These are phyloP conservation scores for Calendula officinalis DNA, from an alignment of 129 eudicot genomes.

Conservation along the genomic window DNA sequence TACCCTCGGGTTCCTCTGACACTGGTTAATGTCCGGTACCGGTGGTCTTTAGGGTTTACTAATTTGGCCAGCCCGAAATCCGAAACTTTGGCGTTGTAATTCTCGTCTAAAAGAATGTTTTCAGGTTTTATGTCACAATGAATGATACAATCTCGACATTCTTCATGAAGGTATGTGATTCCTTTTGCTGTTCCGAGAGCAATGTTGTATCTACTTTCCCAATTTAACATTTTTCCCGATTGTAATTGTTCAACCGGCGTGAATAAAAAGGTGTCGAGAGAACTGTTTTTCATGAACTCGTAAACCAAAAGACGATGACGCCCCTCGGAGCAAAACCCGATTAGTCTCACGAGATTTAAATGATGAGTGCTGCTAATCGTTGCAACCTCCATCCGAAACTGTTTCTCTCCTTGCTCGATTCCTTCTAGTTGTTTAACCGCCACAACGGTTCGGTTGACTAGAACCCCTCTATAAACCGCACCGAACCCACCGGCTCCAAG, in stretches of 20 bases:
- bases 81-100: conserved; percentile 64
- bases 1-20: conserved; percentile 94
- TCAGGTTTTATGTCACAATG: conserved; percentile 94
- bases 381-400: conserved; percentile 94
- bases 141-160: conserved; percentile 86
- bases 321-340: conserved; percentile 92
- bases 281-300: conserved; percentile 90
- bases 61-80: conserved; percentile 89
- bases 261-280: conserved; percentile 79
- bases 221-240: conserved; percentile 49
- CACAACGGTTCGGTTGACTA: conserved; percentile 58
- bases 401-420: conserved; percentile 91
- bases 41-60: conserved; percentile 71
- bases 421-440: conserved; percentile 93
- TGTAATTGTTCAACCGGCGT: conserved; percentile 31
- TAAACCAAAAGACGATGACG: conserved; percentile 76
- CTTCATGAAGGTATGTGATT: conserved; percentile 88
- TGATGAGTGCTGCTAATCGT: conserved; percentile 95
- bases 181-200: conserved; percentile 87
- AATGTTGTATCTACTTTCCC: conserved; percentile 66
- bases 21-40: conserved; percentile 71
- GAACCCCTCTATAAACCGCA: conserved; percentile 72
- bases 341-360: conserved; percentile 75
- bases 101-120: conserved; percentile 82
- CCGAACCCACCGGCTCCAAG: conserved; percentile 96